Conservation (phyloP, 805 yeast genomes). For the Zygosaccharomyces kombuchaensis region DNA sequence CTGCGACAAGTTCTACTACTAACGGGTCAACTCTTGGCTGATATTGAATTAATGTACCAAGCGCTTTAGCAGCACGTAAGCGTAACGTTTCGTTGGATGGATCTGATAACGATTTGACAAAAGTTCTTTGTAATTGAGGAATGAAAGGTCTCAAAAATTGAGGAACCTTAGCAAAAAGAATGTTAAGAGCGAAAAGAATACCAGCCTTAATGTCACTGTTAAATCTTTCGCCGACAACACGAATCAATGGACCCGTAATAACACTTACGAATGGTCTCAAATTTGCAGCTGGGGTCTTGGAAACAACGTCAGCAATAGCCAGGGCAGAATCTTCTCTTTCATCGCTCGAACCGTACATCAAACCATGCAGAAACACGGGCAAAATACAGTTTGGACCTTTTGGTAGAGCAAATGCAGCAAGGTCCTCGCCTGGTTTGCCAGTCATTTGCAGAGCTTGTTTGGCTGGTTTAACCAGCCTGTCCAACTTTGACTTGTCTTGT, state of each 20-base stretch:
- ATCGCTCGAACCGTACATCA: constrained; percentile 85
- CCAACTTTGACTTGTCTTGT: constrained; percentile 72
- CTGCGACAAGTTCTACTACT: constrained; percentile 74
- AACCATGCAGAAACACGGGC: constrained; percentile 90
- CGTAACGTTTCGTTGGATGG: constrained; percentile 67
- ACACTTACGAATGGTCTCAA: constrained; percentile 86
- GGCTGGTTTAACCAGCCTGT: constrained; percentile 75
- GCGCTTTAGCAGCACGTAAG: constrained; percentile 79
- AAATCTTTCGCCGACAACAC: constrained; percentile 96
- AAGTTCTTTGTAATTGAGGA: constrained; percentile 96
- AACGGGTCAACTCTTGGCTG: constrained; percentile 95
- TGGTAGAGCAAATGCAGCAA: constrained; percentile 68
- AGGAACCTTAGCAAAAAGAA: constrained; percentile 76
- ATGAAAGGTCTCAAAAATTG: constrained; percentile 89
- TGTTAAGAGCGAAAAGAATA: constrained; percentile 79
- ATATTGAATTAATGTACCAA: constrained; percentile 80
- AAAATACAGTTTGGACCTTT: constrained; percentile 83
- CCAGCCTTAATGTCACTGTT: constrained; percentile 89
- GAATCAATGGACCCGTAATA: constrained; percentile 94
- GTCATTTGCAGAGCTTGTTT: constrained; percentile 64
- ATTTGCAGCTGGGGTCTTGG: constrained; percentile 75
- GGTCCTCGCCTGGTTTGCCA: constrained; percentile 57
- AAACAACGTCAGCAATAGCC: constrained; percentile 83
- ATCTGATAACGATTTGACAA: constrained; percentile 86
- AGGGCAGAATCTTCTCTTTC: constrained; percentile 83